Conservation (phyloP, 2,329 filamentous ascomycete genomes). For the Hymenoscyphus fructigenus region DNA sequence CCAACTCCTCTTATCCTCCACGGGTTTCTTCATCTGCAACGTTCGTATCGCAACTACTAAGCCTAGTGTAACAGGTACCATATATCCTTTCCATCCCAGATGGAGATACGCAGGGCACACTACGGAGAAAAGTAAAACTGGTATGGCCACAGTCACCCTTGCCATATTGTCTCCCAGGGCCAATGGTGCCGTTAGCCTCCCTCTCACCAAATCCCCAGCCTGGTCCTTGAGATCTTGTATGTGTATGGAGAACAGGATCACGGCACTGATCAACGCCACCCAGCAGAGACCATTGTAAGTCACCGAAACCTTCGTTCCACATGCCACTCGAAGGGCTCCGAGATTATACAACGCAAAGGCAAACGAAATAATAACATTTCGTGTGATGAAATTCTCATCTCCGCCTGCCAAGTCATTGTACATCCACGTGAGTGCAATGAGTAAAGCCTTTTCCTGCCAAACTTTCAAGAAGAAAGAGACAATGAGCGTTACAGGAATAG, state of each 20-base stretch:
- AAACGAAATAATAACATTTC: background rate
- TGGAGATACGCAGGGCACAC: background rate
- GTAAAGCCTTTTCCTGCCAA: background rate
- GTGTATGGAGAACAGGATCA: constrained; percentile 13
- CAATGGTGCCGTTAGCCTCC: background rate
- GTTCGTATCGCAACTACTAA: background rate
- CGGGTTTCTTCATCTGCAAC: background rate
- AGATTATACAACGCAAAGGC: background rate
- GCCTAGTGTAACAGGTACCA: background rate
- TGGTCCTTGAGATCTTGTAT: constrained; percentile 12
- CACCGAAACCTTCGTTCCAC: background rate
- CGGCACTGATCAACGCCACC: constrained; percentile 2
- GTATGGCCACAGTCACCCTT: background rate
- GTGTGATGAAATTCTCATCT: background rate
- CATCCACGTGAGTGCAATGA: constrained; percentile 1
- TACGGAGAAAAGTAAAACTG: background rate
- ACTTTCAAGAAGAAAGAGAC: constrained; percentile 18
- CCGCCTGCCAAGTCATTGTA: constrained; percentile 10
- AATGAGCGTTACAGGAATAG: constrained; percentile 28
- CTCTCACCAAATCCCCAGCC: background rate
- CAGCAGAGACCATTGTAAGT: background rate
- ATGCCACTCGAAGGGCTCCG: constrained; percentile 2
- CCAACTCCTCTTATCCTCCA: background rate
- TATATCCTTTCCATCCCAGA: background rate
- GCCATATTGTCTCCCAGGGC: background rate